Percentiles rank a stretch among this genome's conserved stretches.
These are phyloP conservation scores for Dillenia suffruticosa DNA, from an alignment of 164 flowering plant species.

Conservation along the genomic window DNA sequence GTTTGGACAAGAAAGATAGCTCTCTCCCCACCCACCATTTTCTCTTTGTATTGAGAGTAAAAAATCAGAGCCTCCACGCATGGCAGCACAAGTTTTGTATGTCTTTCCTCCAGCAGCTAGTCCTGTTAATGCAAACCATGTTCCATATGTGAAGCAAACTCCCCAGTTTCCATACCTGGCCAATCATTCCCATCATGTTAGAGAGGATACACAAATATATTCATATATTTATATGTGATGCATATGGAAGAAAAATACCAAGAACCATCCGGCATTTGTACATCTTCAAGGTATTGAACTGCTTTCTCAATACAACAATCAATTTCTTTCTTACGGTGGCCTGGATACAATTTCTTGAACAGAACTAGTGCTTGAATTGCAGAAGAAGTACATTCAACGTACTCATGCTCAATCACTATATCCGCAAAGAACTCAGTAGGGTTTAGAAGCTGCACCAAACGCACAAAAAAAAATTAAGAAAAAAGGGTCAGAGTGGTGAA, in stretches of 20 bases:
- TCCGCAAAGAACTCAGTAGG: constrained; percentile 29
- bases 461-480: not conserved
- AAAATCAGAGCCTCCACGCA: constrained; percentile 36
- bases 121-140: constrained; percentile 42
- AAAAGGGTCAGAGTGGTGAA: not conserved
- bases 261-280: constrained; percentile 26
- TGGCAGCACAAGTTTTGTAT: constrained; percentile 28
- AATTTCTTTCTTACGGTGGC: constrained; percentile 15
- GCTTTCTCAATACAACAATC: constrained; percentile 17
- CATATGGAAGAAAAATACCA: constrained; percentile 11
- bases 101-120: constrained; percentile 37
- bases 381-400: constrained; percentile 28
- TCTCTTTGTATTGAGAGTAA: constrained; percentile 30
- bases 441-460: constrained; percentile 21
- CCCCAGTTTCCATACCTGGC: constrained; percentile 60
- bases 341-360: constrained; percentile 20
- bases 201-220: not conserved
- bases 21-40: constrained; percentile 63
- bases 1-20: constrained; percentile 42
- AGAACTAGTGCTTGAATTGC: constrained; percentile 19
- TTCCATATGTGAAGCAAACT: constrained; percentile 42
- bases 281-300: constrained; percentile 12
- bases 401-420: constrained; percentile 28
- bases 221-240: too few species aligned
- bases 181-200: not conserved